Conservation (phyloP, 2,329 filamentous ascomycete genomes). For the Neocucurbitaria cava region DNA sequence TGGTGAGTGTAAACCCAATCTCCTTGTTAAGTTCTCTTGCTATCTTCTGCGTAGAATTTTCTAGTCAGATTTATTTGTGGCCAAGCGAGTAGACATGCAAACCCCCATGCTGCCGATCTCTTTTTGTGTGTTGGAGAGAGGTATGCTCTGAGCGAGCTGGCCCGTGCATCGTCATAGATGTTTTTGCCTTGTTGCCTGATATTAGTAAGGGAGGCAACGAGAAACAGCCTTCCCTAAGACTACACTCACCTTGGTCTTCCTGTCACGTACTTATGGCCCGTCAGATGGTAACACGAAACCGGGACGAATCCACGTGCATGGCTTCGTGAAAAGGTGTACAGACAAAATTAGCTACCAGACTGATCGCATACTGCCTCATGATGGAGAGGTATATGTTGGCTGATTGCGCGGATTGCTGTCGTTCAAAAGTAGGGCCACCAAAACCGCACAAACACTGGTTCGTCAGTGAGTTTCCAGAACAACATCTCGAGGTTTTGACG, state of each 20-base stretch:
- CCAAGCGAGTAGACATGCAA: no score
- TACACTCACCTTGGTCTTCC: not conserved
- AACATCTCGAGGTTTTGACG: not conserved
- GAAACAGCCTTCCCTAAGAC: not conserved
- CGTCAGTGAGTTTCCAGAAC: not conserved
- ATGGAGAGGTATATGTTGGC: not conserved
- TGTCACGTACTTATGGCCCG: not conserved
- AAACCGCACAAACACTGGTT: slow-evolving; percentile 2
- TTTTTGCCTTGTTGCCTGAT: not conserved
- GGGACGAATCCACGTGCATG: not conserved
- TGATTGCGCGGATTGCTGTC: not conserved
- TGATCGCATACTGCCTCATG: no score
- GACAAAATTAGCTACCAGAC: no score
- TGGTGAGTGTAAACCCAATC: no score
- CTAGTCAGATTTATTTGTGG: no score
- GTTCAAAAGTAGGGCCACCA: slow-evolving; percentile 1
- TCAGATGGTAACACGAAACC: not conserved
- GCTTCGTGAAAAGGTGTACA: no score
- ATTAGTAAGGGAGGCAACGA: not conserved
- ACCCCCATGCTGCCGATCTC: not conserved
- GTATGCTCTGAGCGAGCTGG: not conserved
- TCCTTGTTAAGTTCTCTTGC: no score
- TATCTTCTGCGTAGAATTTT: no score
- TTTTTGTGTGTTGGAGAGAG: no score
- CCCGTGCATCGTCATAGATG: not conserved